Conservation (phyloP, 2,329 filamentous ascomycete species). For the Cytospora schulzeri region DNA sequence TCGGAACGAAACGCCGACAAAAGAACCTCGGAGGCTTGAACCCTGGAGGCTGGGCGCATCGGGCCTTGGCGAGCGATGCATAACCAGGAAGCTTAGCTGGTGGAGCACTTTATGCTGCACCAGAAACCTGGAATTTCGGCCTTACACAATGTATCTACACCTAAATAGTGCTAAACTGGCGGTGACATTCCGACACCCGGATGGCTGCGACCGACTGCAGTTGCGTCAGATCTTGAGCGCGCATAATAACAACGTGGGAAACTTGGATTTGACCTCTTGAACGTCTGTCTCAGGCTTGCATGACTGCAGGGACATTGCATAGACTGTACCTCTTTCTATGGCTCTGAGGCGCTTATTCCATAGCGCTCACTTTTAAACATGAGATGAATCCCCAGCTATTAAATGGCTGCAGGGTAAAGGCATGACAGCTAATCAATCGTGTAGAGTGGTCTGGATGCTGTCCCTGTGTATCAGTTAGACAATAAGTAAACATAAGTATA, state of each 20-base stretch:
- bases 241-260: constrained; percentile 6
- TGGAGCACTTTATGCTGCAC: constrained; percentile 9
- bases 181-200: constrained; percentile 13
- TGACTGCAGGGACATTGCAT: constrained; percentile 12
- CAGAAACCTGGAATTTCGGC: constrained; percentile 3
- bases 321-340: constrained; percentile 6
- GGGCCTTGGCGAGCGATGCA: constrained; percentile 11
- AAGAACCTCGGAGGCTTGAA: constrained; percentile 2
- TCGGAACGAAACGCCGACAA: background rate
- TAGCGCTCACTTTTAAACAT: background rate
- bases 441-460: constrained; percentile 11
- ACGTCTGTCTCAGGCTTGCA: constrained; percentile 10
- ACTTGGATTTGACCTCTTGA: constrained; percentile 8
- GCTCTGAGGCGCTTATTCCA: background rate
- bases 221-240: constrained; percentile 12
- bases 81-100: background rate
- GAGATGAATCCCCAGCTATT: background rate
- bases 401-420: constrained; percentile 17
- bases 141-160: background rate
- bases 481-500: background rate
- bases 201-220: constrained; percentile 2
- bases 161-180: constrained; percentile 10
- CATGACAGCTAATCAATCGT: constrained; percentile 15
- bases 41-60: constrained; percentile 14
- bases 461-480: constrained; percentile 20